Evolutionary conservation across 371 early-diverging fungal species (phyloP), one percentile per base, ranked within the genome.

Genomic region (Choanephora cucurbitarum): DNA sequence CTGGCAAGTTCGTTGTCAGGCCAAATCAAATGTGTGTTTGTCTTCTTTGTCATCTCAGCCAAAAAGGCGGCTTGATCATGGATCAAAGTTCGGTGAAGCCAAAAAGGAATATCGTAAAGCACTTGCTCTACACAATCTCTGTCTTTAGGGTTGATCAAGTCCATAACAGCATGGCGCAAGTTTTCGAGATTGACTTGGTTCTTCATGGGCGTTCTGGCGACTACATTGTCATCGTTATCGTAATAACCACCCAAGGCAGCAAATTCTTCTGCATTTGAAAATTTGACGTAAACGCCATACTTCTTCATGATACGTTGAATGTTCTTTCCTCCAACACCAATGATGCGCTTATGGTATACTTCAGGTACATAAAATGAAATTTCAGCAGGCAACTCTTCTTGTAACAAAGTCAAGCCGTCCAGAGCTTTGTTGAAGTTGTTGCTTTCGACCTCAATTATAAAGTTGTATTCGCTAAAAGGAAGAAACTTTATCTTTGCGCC

Each of bases 261-360:
- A 66, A 84, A 89, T 58, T 93, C 94, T 49, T 91, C 91, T 0
- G 88, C 82, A 54, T 88, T 91, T 32, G 87, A 86, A 67, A 95
- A 95, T 68, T 95, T 97, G 52, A 97, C 93, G 62, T 93, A 95
- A 3, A 97, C 96, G 18, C 94, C 95, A 62, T 87, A 93, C 60
- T 92, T 90, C 55, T 94, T 97, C 97, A 97, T 97, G 65, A 95
- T 93, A 44, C 89, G 79, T 61, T 95, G 95, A 55, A 97, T 95
- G 72, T 93, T 92, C 66, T 93, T 95, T 58, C 97, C 97, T 5
- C 93, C 93, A 21, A 90, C 91, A 23, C 97, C 97, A 60, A 97
- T 97, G 57, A 97, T 93, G 24, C 94, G 86, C 70, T 94, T 95
- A 75, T 97, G 97, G 62, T 87, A 89, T 5, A 83, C 75, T 66